Evolutionary conservation across 2,329 filamentous ascomycete species (phyloP).

Genomic region (Fusarium tuaranense): DNA sequence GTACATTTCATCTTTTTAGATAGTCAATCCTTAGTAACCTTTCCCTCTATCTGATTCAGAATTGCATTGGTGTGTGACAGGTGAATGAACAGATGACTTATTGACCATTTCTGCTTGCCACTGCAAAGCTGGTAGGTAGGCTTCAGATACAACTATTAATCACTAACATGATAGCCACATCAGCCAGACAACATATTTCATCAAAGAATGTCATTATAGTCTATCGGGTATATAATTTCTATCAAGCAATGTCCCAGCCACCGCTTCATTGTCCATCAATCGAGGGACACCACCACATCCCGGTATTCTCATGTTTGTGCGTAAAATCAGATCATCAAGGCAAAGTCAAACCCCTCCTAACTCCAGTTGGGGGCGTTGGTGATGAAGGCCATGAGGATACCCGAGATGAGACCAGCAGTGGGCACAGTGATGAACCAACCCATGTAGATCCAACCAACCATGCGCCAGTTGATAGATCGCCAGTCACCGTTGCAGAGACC

Average conservation of each 20-base stretch:
- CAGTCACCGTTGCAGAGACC: conserved; percentile 70
- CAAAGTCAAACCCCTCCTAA: not conserved
- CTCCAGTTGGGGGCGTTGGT: conserved; percentile 69
- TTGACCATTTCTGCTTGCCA: not conserved
- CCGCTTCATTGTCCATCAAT: not conserved
- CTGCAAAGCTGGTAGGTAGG: not conserved
- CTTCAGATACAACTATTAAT: not conserved
- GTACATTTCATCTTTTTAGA: conserved; percentile 31
- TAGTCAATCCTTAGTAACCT: conserved; percentile 36
- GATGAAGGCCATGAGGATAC: conserved; percentile 71
- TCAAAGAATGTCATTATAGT: not conserved
- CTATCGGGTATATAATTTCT: conserved; percentile 16
- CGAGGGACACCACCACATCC: not conserved
- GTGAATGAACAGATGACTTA: not conserved
- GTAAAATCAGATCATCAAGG: not conserved
- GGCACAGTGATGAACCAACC: conserved; percentile 73
- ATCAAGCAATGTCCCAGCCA: conserved; percentile 10
- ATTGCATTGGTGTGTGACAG: not conserved
- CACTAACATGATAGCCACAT: not conserved
- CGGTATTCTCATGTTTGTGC: not conserved
- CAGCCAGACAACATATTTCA: too few relatives aligned
- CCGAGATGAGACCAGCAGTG: conserved; percentile 66
- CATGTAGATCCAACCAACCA: conserved; percentile 69
- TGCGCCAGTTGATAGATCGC: conserved; percentile 72
- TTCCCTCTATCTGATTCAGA: conserved; percentile 10